Evolutionary conservation across 345 rosid species (phyloP), one percentile per base, ranked within the genome.

Genomic region (Pistacia atlantica): DNA sequence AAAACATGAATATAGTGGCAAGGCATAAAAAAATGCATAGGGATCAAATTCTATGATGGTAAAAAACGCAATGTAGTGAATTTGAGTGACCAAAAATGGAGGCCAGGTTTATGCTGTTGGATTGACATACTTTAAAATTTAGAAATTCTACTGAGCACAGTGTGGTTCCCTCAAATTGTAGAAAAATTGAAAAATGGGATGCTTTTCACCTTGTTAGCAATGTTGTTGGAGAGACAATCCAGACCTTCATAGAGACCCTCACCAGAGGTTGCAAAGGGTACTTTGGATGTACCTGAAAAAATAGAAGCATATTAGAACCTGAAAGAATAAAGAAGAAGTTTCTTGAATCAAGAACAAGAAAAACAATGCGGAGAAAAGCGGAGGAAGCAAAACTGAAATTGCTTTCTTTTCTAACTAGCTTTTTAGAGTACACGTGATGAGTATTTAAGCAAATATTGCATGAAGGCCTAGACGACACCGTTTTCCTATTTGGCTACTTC

Each of bases 211-310:
- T 90, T 93, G 93, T 72, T 90, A 55, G 97, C 94, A 51, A 93
- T 91, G 82, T 93, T 93, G 87, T 86, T 91, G 76, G 96, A 91
- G 77, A 93, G 96, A 96, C 97, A 93, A 65, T 93, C 97, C 69
- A 93, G 81, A 75, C 94, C 97, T 86, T 93, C 97, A 56, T 93
- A 91, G 57, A 93, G 89, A 66, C 98, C 98, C 79, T 91, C 98
- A 69, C 98, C 97, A 5, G 92, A 83, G 63, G 97, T 93, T 63
- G 97, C 97, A 71, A 96, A 93, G 25, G 18, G 97, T 93, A 85
- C 96, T 93, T 93, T 93, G 97, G 75, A 93, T 93, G 81, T 93
- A 93, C 97, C 97, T 91, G 89, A 45, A 85, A 57, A n/a, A 57
- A 37, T 57, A 55, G 16, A 20, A 48, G 78, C 38, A 37, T 5